phyloP scores from a whole-genome alignment of 441 rosid genomes.

The Euphorbia celastroides region DNA sequence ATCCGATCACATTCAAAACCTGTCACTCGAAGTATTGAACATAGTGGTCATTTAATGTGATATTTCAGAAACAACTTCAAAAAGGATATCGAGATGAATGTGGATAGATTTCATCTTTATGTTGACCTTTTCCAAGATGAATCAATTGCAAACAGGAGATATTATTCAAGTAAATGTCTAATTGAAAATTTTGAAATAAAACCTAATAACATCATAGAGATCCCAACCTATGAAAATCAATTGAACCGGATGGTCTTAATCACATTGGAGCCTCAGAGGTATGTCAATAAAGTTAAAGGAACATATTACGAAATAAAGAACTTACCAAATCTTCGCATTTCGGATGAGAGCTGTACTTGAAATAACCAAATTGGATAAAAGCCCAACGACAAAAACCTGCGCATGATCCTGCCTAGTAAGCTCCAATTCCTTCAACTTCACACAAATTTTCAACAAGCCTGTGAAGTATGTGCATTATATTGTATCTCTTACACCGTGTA shows the following conservation, averaged over 20 bases:
- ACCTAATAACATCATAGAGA: slow-evolving; percentile 10
- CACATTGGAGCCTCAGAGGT: neutral
- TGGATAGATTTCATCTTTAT: neutral
- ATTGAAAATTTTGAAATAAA: slow-evolving; percentile 4
- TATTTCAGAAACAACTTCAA: neutral
- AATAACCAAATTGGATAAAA: slow-evolving; percentile 51
- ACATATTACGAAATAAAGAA: slow-evolving; percentile 18
- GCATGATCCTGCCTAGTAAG: slow-evolving; percentile 67
- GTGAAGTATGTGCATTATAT: slow-evolving; percentile 58
- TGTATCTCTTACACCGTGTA: slow-evolving; percentile 48
- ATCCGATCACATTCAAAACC: neutral
- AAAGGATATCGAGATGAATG: neutral
- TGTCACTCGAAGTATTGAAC: neutral
- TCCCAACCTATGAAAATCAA: slow-evolving; percentile 16
- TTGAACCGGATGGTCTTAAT: neutral
- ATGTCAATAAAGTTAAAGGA: slow-evolving; percentile 11
- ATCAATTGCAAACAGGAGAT: neutral
- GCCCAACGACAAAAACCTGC: slow-evolving; percentile 65
- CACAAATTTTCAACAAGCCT: slow-evolving; percentile 58
- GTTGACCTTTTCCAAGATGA: neutral
- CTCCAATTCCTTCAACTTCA: slow-evolving; percentile 38
- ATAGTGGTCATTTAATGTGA: neutral
- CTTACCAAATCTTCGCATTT: slow-evolving; percentile 33
- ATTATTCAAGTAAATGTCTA: neutral
- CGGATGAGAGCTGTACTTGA: slow-evolving; percentile 43